Conservation (phyloP, 352 stramenopile species). For the Phytopythium aichiense region DNA sequence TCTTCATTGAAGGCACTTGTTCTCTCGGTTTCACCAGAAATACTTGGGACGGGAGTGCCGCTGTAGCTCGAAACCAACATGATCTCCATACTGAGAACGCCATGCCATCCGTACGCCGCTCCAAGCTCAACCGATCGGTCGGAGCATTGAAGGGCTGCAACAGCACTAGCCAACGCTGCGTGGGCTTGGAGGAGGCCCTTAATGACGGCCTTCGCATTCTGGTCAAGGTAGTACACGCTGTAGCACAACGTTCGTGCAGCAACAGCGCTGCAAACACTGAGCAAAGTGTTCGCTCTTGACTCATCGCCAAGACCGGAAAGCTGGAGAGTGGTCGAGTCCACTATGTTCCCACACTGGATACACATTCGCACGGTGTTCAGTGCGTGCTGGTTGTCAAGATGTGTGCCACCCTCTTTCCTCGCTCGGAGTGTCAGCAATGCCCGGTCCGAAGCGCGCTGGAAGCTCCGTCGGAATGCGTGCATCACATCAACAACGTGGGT, state of each 20-base stretch:
- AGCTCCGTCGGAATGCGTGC: conserved; percentile 27
- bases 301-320: neutral
- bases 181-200: conserved; percentile 21
- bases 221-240: conserved; percentile 25
- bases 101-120: conserved; percentile 54
- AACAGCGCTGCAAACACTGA: conserved; percentile 25
- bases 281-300: conserved; percentile 5
- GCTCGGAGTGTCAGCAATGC: conserved; percentile 19
- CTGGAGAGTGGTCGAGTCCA: conserved; percentile 18
- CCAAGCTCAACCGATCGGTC: conserved; percentile 26
- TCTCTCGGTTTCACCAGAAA: neutral
- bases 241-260: conserved; percentile 30
- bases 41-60: neutral
- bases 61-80: conserved; percentile 32
- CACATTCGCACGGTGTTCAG: conserved; percentile 19
- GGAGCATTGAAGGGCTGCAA: conserved; percentile 13
- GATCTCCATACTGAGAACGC: conserved; percentile 57
- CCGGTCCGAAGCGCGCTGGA: conserved; percentile 23
- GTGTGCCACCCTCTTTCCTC: neutral
- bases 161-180: conserved; percentile 17
- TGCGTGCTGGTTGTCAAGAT: neutral
- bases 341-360: conserved; percentile 16
- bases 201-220: conserved; percentile 15
- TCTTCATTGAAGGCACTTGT: conserved; percentile 6
- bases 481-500: conserved; percentile 19